Percentiles rank a stretch among this genome's conserved stretches.
phyloP scores from a whole-genome alignment of 257 asterid genomes.

The Solanum ossicruentum region DNA sequence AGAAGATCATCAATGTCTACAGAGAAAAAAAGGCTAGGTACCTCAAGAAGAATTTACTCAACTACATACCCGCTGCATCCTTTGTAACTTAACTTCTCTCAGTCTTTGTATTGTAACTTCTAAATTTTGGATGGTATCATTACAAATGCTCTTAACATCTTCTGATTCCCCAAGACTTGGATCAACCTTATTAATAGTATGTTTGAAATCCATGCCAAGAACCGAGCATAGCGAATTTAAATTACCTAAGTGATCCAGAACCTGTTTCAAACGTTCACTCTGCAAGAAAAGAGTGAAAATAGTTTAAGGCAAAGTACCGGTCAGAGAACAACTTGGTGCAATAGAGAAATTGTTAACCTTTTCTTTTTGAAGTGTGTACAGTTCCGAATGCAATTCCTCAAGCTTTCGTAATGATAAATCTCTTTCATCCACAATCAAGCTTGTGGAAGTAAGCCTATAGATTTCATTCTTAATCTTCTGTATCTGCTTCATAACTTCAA shows the following conservation, averaged over 20 bases:
- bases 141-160: slow-evolving; percentile 47
- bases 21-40: not conserved
- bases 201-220: slow-evolving; percentile 81
- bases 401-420: slow-evolving; percentile 77
- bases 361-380: slow-evolving; percentile 72
- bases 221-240: slow-evolving; percentile 69
- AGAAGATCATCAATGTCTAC: slow-evolving; percentile 6
- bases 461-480: slow-evolving; percentile 59
- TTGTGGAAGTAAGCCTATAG: slow-evolving; percentile 18
- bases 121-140: slow-evolving; percentile 52
- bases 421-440: slow-evolving; percentile 44
- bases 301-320: not conserved
- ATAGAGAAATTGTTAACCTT: slow-evolving; percentile 35
- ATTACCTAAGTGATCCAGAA: slow-evolving; percentile 46
- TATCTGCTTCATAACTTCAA: slow-evolving; percentile 57
- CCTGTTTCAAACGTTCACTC: slow-evolving; percentile 83
- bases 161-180: slow-evolving; percentile 72
- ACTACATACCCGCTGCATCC: slow-evolving; percentile 72
- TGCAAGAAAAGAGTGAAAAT: slow-evolving; percentile 12
- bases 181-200: slow-evolving; percentile 59
- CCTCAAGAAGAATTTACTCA: not conserved
- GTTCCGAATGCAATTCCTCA: slow-evolving; percentile 67
- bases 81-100: slow-evolving; percentile 58
- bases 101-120: slow-evolving; percentile 49
- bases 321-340: not conserved